Base-by-base conservation (phyloP, 805 yeast genomes). In the Wickerhamomyces chambardii region DNA sequence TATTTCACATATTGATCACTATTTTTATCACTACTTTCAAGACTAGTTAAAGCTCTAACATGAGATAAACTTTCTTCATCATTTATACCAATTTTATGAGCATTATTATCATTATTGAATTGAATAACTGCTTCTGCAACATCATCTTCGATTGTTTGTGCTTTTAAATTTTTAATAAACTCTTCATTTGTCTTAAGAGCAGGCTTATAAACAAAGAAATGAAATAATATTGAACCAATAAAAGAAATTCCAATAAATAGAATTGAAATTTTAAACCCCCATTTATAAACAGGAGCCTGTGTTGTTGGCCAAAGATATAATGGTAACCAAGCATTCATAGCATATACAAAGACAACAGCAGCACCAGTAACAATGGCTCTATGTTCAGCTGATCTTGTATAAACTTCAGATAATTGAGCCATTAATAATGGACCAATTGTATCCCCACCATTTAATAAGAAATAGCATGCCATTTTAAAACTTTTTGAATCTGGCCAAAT, bases 311-410 rank as follows among this genome's bases (percentile, higher is more conserved):
- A 66, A 10, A 66, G 64, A 33, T 61, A 45, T 7, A 39, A 51
- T 1, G 66, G 48, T 36, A 60, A 55, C 63, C 68, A 66, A 1
- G 70, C 70, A n/a, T 66, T 62, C 9, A 65, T 57, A 15, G 62
- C 56, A 42, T 66, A 68, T 9, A 67, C 65, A 28, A 64, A 39
- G n/a, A 60, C 58, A 42, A 64, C 65, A 61, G 64, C 58, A n/a
- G 55, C 42, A 16, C 64, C 65, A 33, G 64, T 55, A 17, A 59
- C 59, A 27, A 64, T 59, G 6, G 66, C 57, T 39, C 70, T 47
- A 35, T 59, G 57, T 36, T 61, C 57, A 6, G 63, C 60, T 35
- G 64, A 63, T 29, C 56, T 48, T n/a, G 39, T 31, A 24, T 41
- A 41, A 7, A 43, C 45, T 25, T 44, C 47, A 3, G 46, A 40